Percentiles rank a stretch among this genome's conserved stretches.
Conservation (phyloP, 306 rosid species). For the Cercis canadensis region DNA sequence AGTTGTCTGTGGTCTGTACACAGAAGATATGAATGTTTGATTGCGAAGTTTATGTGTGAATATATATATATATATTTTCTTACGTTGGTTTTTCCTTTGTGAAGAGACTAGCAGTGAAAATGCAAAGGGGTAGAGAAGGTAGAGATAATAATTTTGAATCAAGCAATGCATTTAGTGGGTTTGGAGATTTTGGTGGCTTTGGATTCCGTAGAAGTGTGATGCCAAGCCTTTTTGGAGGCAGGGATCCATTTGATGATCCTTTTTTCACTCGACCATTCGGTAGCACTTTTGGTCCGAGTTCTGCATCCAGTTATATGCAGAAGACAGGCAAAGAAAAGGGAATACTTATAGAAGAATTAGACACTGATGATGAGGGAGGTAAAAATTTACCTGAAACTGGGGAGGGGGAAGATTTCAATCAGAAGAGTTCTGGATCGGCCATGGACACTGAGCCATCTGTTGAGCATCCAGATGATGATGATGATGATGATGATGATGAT, state of each 20-base stretch:
- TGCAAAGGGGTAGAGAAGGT: conserved; percentile 62
- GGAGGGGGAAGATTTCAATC: conserved; percentile 34
- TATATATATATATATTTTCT: too few relatives aligned
- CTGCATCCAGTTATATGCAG: conserved; percentile 33
- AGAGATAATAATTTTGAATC: conserved; percentile 41
- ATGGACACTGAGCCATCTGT: conserved; percentile 58
- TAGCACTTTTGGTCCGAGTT: conserved; percentile 41
- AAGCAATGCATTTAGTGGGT: conserved; percentile 33
- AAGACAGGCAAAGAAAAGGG: conserved; percentile 50
- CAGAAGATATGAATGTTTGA: not conserved
- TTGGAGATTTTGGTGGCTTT: conserved; percentile 52
- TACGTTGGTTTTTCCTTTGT: not conserved
- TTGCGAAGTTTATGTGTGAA: too few relatives aligned
- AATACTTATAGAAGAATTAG: conserved; percentile 65
- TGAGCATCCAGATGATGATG: conserved; percentile 78
- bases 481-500: conserved; percentile 54
- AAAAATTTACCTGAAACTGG: conserved; percentile 29
- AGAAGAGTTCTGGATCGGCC: conserved; percentile 43
- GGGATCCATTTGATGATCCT: conserved; percentile 87
- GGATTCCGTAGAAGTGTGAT: conserved; percentile 52
- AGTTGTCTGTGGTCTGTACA: not conserved
- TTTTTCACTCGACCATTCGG: conserved; percentile 68
- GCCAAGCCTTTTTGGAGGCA: conserved; percentile 61
- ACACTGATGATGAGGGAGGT: conserved; percentile 61
- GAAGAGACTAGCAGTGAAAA: conserved; percentile 36